A percentile compares a stretch with the other conserved stretches of the same genome.
Conservation (phyloP, 345 rosid genomes). For the Sonneratia alba region DNA sequence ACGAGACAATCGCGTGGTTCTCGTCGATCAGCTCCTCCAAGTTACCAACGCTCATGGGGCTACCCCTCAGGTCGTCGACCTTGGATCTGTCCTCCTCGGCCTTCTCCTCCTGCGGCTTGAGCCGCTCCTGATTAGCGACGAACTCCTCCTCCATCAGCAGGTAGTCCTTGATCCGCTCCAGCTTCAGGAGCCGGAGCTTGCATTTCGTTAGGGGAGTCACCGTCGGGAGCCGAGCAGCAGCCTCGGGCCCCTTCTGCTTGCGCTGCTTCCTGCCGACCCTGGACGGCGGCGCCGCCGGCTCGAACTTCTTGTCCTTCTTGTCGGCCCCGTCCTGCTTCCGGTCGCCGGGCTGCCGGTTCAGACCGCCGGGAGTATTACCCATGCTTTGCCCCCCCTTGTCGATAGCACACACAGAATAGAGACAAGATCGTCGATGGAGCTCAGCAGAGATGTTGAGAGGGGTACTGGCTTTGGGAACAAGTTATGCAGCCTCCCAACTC, state of each 20-base stretch:
- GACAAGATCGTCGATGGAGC: no score
- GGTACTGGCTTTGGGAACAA: no score
- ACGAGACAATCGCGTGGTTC: slow-evolving; percentile 89
- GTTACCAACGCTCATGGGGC: slow-evolving; percentile 96
- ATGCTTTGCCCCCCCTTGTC: slow-evolving; percentile 11
- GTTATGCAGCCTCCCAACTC: no score
- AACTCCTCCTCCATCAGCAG: slow-evolving; percentile 44
- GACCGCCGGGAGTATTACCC: slow-evolving; percentile 86
- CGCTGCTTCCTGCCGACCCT: slow-evolving; percentile 61
- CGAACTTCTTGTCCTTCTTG: slow-evolving; percentile 89
- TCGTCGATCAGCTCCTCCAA: slow-evolving; percentile 93
- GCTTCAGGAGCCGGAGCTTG: slow-evolving; percentile 29
- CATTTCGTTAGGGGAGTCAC: slow-evolving; percentile 30
- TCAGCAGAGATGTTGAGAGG: no score
- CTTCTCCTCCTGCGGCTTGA: slow-evolving; percentile 30
- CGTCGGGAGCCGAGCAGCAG: slow-evolving; percentile 44
- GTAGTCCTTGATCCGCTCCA: slow-evolving; percentile 32
- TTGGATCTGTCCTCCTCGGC: slow-evolving; percentile 45
- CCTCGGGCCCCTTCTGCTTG: slow-evolving; percentile 31
- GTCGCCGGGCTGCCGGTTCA: slow-evolving; percentile 66
- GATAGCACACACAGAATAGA: no score
- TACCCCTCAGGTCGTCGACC: slow-evolving; percentile 84
- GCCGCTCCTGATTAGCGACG: slow-evolving; percentile 29
- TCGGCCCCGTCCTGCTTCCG: slow-evolving; percentile 64
- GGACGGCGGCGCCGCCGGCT: slow-evolving; percentile 83